Base-by-base conservation (phyloP, 2,329 filamentous ascomycete species). In the Hortaea werneckii region DNA sequence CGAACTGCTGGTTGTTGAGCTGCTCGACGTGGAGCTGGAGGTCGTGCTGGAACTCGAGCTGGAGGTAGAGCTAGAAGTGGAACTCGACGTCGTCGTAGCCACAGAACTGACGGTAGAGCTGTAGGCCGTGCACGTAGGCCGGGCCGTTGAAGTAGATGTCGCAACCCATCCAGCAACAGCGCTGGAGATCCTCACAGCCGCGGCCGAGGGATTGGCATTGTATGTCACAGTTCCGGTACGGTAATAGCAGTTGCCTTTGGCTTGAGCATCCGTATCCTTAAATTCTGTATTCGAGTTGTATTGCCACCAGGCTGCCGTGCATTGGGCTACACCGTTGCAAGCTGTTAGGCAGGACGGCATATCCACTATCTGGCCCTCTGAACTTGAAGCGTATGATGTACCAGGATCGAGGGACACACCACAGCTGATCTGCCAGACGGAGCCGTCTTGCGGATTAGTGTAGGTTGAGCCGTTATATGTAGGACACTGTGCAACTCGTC, bases 341-440 rank as follows among this genome's bases (percentile, higher is more conserved):
- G 7, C 3, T 10, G 29, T 12, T 42, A 48, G 44, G 42, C 46
- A 48, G 5, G 32, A 29, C 5, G 29, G n/a, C 42, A 45, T 42
- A n/a, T 28, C 26, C 10, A 12, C 42, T 5, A 38, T 29, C 26
- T n/a, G 43, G 20, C 20, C 20, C 20, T 20, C 20, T 20, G 20
- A 20, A 20, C 20, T 20, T 20, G 20, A 20, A 20, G 20, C 20
- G 20, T 20, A 20, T 20, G 20, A 20, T 20, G 20, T 20, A 4
- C 20, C 20, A 2, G 20, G 20, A 20, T 20, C 20, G 20, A 20
- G 20, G 20, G 20, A 20, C 20, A 20, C 20, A 5, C 28, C 27
- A 34, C 43, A 45, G 29, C 40, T 45, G 37, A 51, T 37, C 28
- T 42, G 29, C 45, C 46, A 45, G 10, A 42, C 29, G 35, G 46